Conservation (phyloP, 805 yeast genomes). For the Candida incommunis region DNA sequence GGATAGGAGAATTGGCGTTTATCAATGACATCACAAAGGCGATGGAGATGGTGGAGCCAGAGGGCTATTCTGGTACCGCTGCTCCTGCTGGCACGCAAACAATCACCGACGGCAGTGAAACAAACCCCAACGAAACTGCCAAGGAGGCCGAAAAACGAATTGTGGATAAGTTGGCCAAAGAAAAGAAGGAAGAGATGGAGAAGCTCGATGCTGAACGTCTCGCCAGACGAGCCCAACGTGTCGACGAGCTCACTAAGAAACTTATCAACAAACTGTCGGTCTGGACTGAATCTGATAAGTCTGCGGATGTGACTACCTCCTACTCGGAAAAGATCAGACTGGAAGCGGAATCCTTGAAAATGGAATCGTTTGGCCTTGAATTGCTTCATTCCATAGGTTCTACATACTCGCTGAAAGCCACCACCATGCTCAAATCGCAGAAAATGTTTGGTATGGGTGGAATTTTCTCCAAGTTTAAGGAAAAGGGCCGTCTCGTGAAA, state of each 20-base stretch:
- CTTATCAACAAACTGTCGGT: conserved; percentile 40
- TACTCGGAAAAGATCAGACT: conserved; percentile 53
- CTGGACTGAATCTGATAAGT: conserved; percentile 48
- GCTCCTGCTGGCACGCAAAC: conserved; percentile 1
- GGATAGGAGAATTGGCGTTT: conserved; percentile 80
- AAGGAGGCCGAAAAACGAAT: conserved; percentile 21
- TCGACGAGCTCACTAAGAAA: conserved; percentile 45
- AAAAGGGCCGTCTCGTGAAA: conserved; percentile 70
- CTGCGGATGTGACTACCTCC: conserved; percentile 43
- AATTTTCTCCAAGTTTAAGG: conserved; percentile 64
- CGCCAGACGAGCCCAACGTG: conserved; percentile 47
- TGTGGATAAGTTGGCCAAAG: conserved; percentile 22
- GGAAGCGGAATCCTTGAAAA: conserved; percentile 82
- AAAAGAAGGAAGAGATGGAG: conserved; percentile 37
- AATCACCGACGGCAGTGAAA: conserved; percentile 2
- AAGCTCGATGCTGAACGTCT: conserved; percentile 67
- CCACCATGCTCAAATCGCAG: conserved; percentile 56
- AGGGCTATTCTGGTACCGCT: conserved; percentile 19
- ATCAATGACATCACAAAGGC: conserved; percentile 60
- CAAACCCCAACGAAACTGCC: conserved; percentile 11
- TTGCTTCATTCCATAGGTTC: conserved; percentile 66
- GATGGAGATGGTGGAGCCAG: conserved; percentile 37
- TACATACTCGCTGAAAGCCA: conserved; percentile 62
- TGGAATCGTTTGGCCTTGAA: conserved; percentile 92
- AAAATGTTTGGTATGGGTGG: conserved; percentile 81